These are phyloP conservation scores for Barnettozyma salicaria DNA, from an alignment of 805 yeast genomes.

Conservation along the genomic window DNA sequence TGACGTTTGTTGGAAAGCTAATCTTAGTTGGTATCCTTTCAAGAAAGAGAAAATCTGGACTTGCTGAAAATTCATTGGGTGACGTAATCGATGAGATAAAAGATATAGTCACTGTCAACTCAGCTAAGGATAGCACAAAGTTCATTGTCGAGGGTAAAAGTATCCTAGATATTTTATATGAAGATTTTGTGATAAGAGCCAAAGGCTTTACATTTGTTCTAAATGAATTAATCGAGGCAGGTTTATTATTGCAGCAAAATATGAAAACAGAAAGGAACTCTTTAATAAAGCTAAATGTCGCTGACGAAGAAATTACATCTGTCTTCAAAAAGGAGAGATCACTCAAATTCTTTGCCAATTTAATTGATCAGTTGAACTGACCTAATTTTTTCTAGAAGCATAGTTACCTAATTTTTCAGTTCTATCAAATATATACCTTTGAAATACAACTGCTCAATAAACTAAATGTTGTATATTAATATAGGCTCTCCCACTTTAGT, in stretches of 20 bases:
- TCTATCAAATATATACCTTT: too few species aligned
- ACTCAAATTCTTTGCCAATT: slow-evolving; percentile 23
- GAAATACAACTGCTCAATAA: too few species aligned
- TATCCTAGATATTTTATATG: slow-evolving; percentile 30
- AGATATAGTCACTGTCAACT: slow-evolving; percentile 40
- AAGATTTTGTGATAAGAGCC: slow-evolving; percentile 40
- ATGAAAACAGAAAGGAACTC: slow-evolving; percentile 62
- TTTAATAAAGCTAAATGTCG: slow-evolving; percentile 56
- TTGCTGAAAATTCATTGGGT: slow-evolving; percentile 66
- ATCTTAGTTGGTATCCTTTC: slow-evolving; percentile 63
- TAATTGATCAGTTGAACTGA: slow-evolving; percentile 6
- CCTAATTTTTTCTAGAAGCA: too few species aligned
- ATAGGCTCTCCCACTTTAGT: slow-evolving; percentile 88
- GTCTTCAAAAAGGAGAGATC: slow-evolving; percentile 54
- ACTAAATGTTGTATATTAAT: slow-evolving; percentile 46
- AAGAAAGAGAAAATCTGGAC: slow-evolving; percentile 58
- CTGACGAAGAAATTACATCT: slow-evolving; percentile 61
- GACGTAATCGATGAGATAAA: slow-evolving; percentile 75
- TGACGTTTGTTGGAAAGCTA: slow-evolving; percentile 67
- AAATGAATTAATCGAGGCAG: slow-evolving; percentile 71
- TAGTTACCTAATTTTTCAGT: too few species aligned
- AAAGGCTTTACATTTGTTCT: slow-evolving; percentile 55
- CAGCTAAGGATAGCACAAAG: slow-evolving; percentile 23
- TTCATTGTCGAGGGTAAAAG: slow-evolving; percentile 28
- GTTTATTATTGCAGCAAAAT: slow-evolving; percentile 60